Evolutionary conservation across 2,329 filamentous ascomycete species (phyloP).

Genomic region (Dothiorella sarmentorum): DNA sequence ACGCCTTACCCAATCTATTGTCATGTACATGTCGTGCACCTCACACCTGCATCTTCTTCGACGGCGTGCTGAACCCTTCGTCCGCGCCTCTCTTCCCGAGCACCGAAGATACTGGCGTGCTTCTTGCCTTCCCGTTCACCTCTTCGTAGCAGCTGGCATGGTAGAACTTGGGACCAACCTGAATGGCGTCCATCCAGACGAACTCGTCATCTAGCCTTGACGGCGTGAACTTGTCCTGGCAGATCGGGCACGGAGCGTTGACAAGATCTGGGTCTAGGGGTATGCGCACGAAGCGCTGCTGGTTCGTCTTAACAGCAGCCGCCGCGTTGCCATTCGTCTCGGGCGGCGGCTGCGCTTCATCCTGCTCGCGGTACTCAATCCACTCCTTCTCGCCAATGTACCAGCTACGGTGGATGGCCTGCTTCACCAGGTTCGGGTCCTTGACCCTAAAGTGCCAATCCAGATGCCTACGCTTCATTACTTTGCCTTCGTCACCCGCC

Average conservation of each 20-base stretch:
- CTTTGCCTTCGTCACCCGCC: conserved; percentile 70
- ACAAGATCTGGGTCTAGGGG: conserved; percentile 72
- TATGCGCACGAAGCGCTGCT: conserved; percentile 72
- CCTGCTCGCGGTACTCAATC: conserved; percentile 77
- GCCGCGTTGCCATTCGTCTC: conserved; percentile 40
- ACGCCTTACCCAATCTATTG: conserved; percentile 16
- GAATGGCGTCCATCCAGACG: conserved; percentile 88
- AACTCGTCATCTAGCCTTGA: conserved; percentile 91
- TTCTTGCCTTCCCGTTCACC: conserved; percentile 28
- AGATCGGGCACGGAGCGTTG: conserved; percentile 84
- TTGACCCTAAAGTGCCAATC: conserved; percentile 98
- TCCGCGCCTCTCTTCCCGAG: conserved; percentile 32
- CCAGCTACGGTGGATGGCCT: conserved; percentile 89
- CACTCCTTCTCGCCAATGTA: conserved; percentile 94
- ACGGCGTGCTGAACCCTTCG: conserved; percentile 1
- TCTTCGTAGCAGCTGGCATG: conserved; percentile 89
- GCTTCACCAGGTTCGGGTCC: conserved; percentile 79
- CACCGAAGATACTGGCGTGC: conserved; percentile 36
- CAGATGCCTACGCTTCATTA: conserved; percentile 86
- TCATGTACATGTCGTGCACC: conserved; percentile 10
- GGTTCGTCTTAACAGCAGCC: conserved; percentile 52
- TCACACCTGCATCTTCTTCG: conserved; percentile 18
- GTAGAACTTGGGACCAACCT: conserved; percentile 75
- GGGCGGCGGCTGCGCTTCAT: conserved; percentile 52
- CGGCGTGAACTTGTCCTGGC: conserved; percentile 90